Conservation (phyloP, 2,329 filamentous ascomycete species). For the Cryphonectria carpinicola region DNA sequence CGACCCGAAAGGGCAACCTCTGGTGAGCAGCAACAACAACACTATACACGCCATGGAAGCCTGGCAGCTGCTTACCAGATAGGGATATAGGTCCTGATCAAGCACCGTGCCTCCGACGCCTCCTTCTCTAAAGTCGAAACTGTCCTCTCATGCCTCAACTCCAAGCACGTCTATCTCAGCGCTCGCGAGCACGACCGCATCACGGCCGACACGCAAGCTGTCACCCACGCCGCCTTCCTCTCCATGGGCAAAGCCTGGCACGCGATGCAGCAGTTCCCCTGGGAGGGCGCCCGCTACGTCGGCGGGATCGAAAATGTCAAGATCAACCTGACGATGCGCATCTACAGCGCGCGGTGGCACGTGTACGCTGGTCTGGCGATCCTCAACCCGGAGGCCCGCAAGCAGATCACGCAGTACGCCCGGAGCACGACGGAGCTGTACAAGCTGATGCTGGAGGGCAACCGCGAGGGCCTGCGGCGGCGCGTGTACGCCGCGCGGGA, state of each 20-base stretch:
- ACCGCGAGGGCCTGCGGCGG: constrained; percentile 71
- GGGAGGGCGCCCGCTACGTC: constrained; percentile 94
- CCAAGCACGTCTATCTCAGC: constrained; percentile 84
- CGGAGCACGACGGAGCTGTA: constrained; percentile 90
- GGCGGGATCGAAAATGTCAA: constrained; percentile 99
- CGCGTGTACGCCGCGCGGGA: constrained; percentile 69
- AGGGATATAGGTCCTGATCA: constrained; percentile 71
- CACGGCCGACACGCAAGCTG: constrained; percentile 96
- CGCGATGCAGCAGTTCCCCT: constrained; percentile 92
- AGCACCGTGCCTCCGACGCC: constrained; percentile 81
- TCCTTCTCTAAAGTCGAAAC: constrained; percentile 78
- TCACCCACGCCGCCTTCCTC: constrained; percentile 95
- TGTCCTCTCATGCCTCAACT: constrained; percentile 81
- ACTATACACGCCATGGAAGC: background rate
- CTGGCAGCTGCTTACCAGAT: background rate
- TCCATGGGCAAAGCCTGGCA: constrained; percentile 99
- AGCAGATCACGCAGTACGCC: constrained; percentile 94
- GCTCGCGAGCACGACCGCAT: constrained; percentile 92
- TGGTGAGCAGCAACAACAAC: constrained; percentile 60
- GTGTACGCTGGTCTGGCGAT: constrained; percentile 98
- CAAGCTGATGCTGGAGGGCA: constrained; percentile 93
- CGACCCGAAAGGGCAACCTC: constrained; percentile 83
- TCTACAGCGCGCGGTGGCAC: constrained; percentile 99
- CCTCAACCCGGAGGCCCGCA: constrained; percentile 87
- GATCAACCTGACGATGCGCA: constrained; percentile 95